Percentiles rank a stretch among this genome's conserved stretches.
phyloP scores from a whole-genome alignment of 306 rosid species.

The Cotoneaster glaucophyllus region DNA sequence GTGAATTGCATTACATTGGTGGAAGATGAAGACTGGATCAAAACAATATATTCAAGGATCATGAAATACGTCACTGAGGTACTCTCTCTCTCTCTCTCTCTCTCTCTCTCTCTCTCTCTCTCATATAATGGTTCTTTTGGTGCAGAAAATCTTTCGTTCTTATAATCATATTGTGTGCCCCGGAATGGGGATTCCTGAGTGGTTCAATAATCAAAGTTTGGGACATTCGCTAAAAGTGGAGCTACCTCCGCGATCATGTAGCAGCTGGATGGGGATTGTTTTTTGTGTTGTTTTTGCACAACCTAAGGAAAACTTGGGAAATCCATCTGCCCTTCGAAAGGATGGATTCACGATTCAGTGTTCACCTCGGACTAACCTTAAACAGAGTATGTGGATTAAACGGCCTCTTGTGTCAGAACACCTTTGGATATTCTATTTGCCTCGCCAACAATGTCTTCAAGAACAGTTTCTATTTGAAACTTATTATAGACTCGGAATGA shows the following conservation, averaged over 20 bases:
- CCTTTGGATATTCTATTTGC: not conserved
- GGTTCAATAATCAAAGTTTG: not conserved
- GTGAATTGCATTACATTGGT: slow-evolving; percentile 1
- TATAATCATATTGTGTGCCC: not conserved
- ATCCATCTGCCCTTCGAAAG: rapidly evolving
- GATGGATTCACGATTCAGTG: rapidly evolving
- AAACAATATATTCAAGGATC: not conserved
- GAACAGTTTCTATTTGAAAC: not conserved
- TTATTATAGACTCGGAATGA: not conserved
- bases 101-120: not conserved
- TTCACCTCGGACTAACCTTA: too few species aligned
- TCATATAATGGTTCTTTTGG: not conserved
- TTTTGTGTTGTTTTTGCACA: not conserved
- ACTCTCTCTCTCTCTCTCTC: not conserved
- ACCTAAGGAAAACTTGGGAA: too few species aligned
- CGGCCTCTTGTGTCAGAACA: not conserved
- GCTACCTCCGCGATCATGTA: not conserved
- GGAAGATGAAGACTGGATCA: not conserved
- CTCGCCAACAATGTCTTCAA: not conserved
- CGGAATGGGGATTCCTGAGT: not conserved
- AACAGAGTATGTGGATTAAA: too few species aligned
- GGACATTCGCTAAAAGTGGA: not conserved
- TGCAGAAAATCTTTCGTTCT: not conserved
- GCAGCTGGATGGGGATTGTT: not conserved
- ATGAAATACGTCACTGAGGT: not conserved